phyloP scores from a whole-genome alignment of 306 rosid species.

The Pyrus communis region DNA sequence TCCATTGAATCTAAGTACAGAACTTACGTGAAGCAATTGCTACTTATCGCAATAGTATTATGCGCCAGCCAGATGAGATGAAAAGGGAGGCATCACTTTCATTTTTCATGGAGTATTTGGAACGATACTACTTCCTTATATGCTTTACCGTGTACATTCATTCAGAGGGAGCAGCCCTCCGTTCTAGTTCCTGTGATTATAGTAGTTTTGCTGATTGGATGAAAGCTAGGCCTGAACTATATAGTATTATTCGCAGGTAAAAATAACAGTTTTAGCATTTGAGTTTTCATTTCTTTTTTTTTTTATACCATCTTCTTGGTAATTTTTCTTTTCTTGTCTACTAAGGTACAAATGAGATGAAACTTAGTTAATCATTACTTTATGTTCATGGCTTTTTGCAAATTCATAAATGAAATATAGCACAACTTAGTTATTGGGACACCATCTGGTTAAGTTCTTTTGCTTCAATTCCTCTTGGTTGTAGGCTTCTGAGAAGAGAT shows the following conservation, averaged over 20 bases:
- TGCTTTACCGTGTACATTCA: conserved; percentile 89
- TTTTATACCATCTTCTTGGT: background rate
- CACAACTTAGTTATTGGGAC: background rate
- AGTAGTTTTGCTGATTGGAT: conserved; percentile 78
- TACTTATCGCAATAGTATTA: conserved; percentile 75
- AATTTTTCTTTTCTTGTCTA: background rate
- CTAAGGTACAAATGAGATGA: background rate
- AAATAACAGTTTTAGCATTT: background rate
- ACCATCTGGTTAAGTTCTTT: conserved; percentile 5
- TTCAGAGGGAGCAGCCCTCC: conserved; percentile 53
- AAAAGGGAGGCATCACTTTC: conserved; percentile 81
- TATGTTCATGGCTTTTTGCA: background rate
- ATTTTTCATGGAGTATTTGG: conserved; percentile 82
- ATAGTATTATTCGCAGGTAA: conserved; percentile 89
- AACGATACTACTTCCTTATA: conserved; percentile 93
- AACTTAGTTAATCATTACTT: background rate
- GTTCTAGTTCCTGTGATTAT: conserved; percentile 37
- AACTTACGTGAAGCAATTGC: conserved; percentile 91
- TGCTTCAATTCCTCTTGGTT: conserved; percentile 16
- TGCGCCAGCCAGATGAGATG: conserved; percentile 90
- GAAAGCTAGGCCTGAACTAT: conserved; percentile 85
- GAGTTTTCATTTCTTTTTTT: background rate
- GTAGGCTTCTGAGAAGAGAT: conserved; percentile 80
- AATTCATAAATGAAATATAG: background rate
- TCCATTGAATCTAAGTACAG: conserved; percentile 35